A percentile compares a stretch with the other conserved stretches of the same genome.
Conservation (phyloP, 2,329 filamentous ascomycete genomes). For the Colletotrichum liaoningense region DNA sequence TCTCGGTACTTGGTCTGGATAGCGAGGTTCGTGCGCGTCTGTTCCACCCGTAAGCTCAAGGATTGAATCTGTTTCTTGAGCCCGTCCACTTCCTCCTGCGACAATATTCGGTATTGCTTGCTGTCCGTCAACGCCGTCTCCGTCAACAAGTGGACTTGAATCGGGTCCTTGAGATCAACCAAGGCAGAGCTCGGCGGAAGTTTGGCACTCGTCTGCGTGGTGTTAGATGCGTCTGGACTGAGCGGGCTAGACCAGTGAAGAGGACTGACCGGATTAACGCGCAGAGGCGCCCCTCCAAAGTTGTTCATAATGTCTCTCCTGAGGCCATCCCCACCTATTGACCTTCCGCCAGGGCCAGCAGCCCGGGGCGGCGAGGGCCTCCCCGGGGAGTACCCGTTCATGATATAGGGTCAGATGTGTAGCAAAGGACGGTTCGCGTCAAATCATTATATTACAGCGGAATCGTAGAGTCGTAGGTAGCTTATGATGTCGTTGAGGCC, state of each 20-base stretch:
- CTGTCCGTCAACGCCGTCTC: slow-evolving; percentile 94
- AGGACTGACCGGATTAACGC: slow-evolving; percentile 68
- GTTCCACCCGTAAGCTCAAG: slow-evolving; percentile 81
- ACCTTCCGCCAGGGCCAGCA: slow-evolving; percentile 56
- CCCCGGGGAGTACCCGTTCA: slow-evolving; percentile 53
- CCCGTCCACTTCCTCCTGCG: slow-evolving; percentile 90
- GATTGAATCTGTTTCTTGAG: slow-evolving; percentile 87
- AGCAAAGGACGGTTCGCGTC: slow-evolving; percentile 14
- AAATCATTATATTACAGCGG: slow-evolving; percentile 35
- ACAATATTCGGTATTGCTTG: slow-evolving; percentile 84
- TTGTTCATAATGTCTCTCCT: slow-evolving; percentile 64
- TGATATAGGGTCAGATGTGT: slow-evolving; percentile 38
- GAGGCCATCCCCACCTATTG: slow-evolving; percentile 67
- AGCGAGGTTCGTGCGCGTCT: slow-evolving; percentile 83
- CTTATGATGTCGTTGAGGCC: slow-evolving; percentile 13
- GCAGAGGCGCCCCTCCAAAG: slow-evolving; percentile 62
- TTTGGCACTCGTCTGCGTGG: slow-evolving; percentile 59
- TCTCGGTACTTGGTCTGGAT: slow-evolving; percentile 96
- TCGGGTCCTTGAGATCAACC: slow-evolving; percentile 75
- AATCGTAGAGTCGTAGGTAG: slow-evolving; percentile 19
- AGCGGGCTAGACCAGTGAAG: background rate
- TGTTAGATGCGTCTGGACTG: slow-evolving; percentile 30
- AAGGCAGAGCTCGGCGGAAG: slow-evolving; percentile 66
- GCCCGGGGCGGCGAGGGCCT: slow-evolving; percentile 45
- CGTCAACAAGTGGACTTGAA: slow-evolving; percentile 91